These are phyloP conservation scores for Sungouiozyma intestinalis DNA, from an alignment of 805 yeast genomes.

Conservation along the genomic window DNA sequence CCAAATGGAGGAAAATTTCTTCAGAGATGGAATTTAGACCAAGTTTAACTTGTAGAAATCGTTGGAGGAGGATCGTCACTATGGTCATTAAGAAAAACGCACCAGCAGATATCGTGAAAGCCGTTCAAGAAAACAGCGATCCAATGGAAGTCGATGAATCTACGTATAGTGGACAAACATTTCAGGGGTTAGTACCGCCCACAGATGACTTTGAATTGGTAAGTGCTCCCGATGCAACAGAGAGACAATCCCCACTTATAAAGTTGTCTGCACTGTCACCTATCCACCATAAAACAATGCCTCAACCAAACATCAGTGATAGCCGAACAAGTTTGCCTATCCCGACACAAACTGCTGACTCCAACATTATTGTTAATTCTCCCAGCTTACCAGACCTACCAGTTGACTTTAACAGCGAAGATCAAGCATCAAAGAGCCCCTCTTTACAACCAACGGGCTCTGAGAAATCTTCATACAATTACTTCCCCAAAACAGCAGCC, in stretches of 20 bases:
- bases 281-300: background rate
- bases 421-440: background rate
- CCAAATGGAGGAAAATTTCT: slow-evolving; percentile 82
- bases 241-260: background rate
- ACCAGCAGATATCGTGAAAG: slow-evolving; percentile 40
- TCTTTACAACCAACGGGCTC: background rate
- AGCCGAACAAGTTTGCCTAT: background rate
- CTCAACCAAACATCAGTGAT: background rate
- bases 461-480: background rate
- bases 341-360: background rate
- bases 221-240: too few species aligned
- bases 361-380: background rate
- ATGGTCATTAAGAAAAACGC: slow-evolving; percentile 64
- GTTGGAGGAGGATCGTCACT: slow-evolving; percentile 83
- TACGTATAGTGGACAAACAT: too few species aligned
- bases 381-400: background rate
- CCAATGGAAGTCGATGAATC: too few species aligned
- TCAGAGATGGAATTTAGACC: slow-evolving; percentile 67
- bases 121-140: slow-evolving; percentile 44
- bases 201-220: too few species aligned
- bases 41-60: slow-evolving; percentile 77
- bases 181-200: too few species aligned
- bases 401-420: background rate
- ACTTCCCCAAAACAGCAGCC: background rate
- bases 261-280: background rate